Conservation (phyloP, 2,329 filamentous ascomycete species). For the Pseudogymnoascus verrucosus region DNA sequence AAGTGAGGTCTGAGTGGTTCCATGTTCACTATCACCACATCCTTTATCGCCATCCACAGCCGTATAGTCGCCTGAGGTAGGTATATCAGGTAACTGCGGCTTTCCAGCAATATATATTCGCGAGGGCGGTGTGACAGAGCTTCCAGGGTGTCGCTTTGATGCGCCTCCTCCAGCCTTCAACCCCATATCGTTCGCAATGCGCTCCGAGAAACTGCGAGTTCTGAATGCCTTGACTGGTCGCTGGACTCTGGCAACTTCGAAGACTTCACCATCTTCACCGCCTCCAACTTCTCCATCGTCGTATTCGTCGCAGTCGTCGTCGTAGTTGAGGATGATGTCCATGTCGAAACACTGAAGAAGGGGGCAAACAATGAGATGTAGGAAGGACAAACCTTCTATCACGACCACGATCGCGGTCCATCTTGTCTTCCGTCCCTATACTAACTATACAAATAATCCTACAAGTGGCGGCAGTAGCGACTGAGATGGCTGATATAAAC, state of each 20-base stretch:
- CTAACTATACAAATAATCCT: not conserved
- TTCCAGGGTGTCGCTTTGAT: not conserved
- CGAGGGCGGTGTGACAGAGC: not conserved
- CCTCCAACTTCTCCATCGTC: not conserved
- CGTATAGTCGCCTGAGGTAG: too few relatives aligned
- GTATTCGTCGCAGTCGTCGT: not conserved
- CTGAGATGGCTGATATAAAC: not conserved
- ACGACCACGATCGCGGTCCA: slow-evolving; percentile 30
- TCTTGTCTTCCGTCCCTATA: not conserved
- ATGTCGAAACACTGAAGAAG: not conserved
- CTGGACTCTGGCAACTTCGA: not conserved
- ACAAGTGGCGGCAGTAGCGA: not conserved
- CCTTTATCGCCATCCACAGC: not conserved
- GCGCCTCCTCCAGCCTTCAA: not conserved
- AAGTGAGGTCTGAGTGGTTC: not conserved
- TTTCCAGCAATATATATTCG: not conserved
- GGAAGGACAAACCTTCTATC: slow-evolving; percentile 32
- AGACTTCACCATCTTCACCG: slow-evolving; percentile 1
- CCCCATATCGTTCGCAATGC: not conserved
- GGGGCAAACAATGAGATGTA: slow-evolving; percentile 12
- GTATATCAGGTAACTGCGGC: not conserved
- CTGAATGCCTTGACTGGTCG: not conserved
- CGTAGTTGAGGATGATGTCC: slow-evolving; percentile 1
- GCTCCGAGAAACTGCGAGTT: not conserved
- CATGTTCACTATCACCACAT: not conserved